A percentile compares a stretch with the other conserved stretches of the same genome.
phyloP scores from a whole-genome alignment of 179 eudicot genomes.

The Spinacia oleracea region DNA sequence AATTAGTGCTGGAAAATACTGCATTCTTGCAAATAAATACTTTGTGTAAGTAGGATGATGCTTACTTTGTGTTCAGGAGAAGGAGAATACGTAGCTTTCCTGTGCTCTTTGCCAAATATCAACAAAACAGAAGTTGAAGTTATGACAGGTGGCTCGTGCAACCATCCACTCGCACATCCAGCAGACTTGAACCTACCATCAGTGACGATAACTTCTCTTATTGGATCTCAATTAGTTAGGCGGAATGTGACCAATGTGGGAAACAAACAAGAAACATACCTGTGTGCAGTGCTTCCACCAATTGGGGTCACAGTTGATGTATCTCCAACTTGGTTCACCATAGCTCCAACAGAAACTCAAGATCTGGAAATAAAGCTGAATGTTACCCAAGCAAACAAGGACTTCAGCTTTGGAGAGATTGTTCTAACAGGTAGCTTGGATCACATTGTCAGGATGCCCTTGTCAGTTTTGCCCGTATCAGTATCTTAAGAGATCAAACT shows the following conservation, averaged over 20 bases:
- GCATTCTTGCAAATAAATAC: neutral
- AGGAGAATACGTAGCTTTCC: slow-evolving; percentile 78
- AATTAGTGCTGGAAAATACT: neutral
- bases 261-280: slow-evolving; percentile 64
- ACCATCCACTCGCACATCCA: slow-evolving; percentile 50
- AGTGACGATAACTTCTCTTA: slow-evolving; percentile 58
- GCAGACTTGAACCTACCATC: slow-evolving; percentile 90
- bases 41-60: neutral
- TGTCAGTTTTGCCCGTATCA: slow-evolving; percentile 59
- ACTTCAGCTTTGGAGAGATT: slow-evolving; percentile 74
- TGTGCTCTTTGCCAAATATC: slow-evolving; percentile 73
- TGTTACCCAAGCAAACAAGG: slow-evolving; percentile 47
- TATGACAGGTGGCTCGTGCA: slow-evolving; percentile 76
- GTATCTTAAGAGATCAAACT: slow-evolving; percentile 19
- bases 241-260: slow-evolving; percentile 60
- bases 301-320: slow-evolving; percentile 54
- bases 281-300: slow-evolving; percentile 59
- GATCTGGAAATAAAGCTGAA: slow-evolving; percentile 53
- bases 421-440: slow-evolving; percentile 76
- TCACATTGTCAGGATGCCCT: slow-evolving; percentile 77
- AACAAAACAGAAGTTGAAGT: slow-evolving; percentile 50
- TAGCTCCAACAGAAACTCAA: slow-evolving; percentile 54
- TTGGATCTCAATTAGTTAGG: slow-evolving; percentile 38
- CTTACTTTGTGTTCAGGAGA: slow-evolving; percentile 42
- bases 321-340: slow-evolving; percentile 64